These are phyloP conservation scores for Huntiella moniliformis DNA, from an alignment of 2,329 filamentous ascomycete genomes.

Conservation along the genomic window DNA sequence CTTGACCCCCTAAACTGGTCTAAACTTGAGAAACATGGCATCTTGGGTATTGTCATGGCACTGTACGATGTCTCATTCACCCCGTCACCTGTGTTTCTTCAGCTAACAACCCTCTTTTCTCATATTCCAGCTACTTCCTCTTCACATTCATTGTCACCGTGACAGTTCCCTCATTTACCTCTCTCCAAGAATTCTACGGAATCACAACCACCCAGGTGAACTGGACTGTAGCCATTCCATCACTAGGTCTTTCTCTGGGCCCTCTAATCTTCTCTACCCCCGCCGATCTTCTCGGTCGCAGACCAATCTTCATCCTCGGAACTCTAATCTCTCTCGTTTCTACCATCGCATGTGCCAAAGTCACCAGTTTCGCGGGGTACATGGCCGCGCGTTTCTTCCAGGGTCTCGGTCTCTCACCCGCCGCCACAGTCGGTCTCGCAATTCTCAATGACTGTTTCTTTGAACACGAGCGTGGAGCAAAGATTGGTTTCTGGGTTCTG, in stretches of 20 bases:
- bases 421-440: slow-evolving; percentile 34
- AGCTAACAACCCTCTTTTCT: neutral
- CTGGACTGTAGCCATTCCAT: slow-evolving; percentile 35
- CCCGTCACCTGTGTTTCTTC: neutral
- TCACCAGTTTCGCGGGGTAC: slow-evolving; percentile 26
- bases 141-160: slow-evolving; percentile 41
- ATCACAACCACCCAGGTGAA: slow-evolving; percentile 29
- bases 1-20: slow-evolving; percentile 39
- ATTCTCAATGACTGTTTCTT: slow-evolving; percentile 37
- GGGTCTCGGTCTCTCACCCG: slow-evolving; percentile 34
- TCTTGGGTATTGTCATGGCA: slow-evolving; percentile 33
- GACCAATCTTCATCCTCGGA: slow-evolving; percentile 28
- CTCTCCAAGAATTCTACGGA: slow-evolving; percentile 27
- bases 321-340: slow-evolving; percentile 18
- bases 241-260: slow-evolving; percentile 30
- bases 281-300: slow-evolving; percentile 32
- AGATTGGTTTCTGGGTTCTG: slow-evolving; percentile 37
- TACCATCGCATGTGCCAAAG: slow-evolving; percentile 19
- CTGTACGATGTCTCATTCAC: slow-evolving; percentile 19
- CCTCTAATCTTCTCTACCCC: slow-evolving; percentile 30
- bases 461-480: slow-evolving; percentile 34
- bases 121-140: slow-evolving; percentile 28
- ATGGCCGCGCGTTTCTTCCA: slow-evolving; percentile 42
- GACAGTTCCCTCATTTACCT: slow-evolving; percentile 32
- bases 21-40: slow-evolving; percentile 25